phyloP scores from a whole-genome alignment of 2,329 filamentous ascomycete species.

The Aureobasidium leucospermi region DNA sequence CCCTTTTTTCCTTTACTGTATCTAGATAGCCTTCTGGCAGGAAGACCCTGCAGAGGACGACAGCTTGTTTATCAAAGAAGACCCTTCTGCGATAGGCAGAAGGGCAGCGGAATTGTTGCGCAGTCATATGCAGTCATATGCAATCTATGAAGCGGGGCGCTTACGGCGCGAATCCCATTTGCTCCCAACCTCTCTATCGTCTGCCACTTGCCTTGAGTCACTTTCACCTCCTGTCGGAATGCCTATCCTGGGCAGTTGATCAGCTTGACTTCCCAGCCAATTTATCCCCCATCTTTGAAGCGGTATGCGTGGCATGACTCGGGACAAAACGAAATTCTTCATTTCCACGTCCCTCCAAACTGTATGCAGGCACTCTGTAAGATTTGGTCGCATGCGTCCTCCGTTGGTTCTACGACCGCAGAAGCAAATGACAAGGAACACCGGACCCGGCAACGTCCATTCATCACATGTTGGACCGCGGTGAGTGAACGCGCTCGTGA shows the following conservation, averaged over 20 bases:
- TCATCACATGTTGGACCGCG: neutral
- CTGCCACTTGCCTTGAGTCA: neutral
- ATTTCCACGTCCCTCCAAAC: slow-evolving; percentile 3
- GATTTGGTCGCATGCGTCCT: neutral
- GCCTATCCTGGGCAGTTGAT: neutral
- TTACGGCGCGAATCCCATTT: slow-evolving; percentile 12
- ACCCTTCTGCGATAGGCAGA: slow-evolving; percentile 12
- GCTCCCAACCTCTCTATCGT: neutral
- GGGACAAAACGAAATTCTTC: neutral
- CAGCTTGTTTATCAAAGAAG: slow-evolving; percentile 3
- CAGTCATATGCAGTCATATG: slow-evolving; percentile 8
- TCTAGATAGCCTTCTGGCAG: slow-evolving; percentile 8
- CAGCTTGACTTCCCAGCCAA: neutral
- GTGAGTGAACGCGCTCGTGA: slow-evolving; percentile 5
- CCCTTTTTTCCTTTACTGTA: slow-evolving; percentile 9
- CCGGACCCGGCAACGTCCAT: neutral
- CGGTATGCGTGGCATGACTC: neutral
- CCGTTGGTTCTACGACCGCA: slow-evolving; percentile 2
- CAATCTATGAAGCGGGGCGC: neutral
- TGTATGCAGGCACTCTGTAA: slow-evolving; percentile 7
- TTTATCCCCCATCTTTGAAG: neutral
- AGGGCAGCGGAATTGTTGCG: slow-evolving; percentile 8
- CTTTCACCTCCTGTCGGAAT: neutral
- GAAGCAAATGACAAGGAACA: neutral
- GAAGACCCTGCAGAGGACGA: slow-evolving; percentile 4